Evolutionary conservation across 2,329 filamentous ascomycete species (phyloP), one percentile per base, ranked within the genome.

Genomic region (Rosellinia necatrix): DNA sequence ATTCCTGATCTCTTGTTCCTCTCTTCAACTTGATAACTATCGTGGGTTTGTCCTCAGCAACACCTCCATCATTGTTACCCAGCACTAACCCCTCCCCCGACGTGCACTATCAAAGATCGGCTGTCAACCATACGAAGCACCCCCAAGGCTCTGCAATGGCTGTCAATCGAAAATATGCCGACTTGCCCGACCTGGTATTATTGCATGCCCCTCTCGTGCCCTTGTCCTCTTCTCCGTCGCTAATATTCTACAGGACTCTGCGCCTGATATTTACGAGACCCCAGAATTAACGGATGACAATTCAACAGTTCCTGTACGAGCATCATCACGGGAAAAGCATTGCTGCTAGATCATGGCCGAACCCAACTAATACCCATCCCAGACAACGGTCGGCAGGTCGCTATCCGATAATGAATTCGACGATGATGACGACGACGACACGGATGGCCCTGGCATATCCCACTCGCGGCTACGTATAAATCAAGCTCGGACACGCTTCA

Each of bases 231-330:
- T 40, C 17, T 19, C 38, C 37, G 22, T 37, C 13, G 35, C 50
- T 60, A 27, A 56, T 58, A 61, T 57, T 51, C n/a, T 62, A 19
- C 25, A 96, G 90, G 92, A 97, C 75, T 89, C 88, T 51, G 92
- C 92, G 24, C 92, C 92, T 64, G 94, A 97, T 70, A 91, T 96
- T 68, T 97, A 97, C 79, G 93, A 97, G 75, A 97, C 94, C 13
- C 92, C 93, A 63, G 92, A 96, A 53, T 79, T 97, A 64, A 93
- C 89, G 53, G 91, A 96, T 70, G 92, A 96, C 73, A 89, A 86
- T 61, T 96, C 92, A 19, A 96, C 92, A 43, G 78, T 92, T 54
- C 90, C 87, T 53, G 90, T 93, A 77, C 74, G 83, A 73, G 40
- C 41, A 35, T 7, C 10, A 35, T 27, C 21, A 44, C 42, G 13